Evolutionary conservation across 495 filamentous ascomycete genomes (phyloP).

Genomic region (Collariella sp.): DNA sequence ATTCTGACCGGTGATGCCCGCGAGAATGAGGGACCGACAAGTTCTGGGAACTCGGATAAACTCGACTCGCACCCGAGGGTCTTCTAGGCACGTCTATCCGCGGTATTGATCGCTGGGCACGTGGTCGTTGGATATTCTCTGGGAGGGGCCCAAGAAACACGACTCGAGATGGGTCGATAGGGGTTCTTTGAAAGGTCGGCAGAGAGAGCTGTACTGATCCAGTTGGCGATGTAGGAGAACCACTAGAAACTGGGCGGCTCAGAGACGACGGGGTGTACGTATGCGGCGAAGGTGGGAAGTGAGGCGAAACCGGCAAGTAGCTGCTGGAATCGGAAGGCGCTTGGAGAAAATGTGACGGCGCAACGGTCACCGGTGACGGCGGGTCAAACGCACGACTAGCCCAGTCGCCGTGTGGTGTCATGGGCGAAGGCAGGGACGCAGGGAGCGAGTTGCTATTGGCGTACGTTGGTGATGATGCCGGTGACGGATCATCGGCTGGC

Average conservation of each 20-base stretch:
- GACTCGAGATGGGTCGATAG: conserved; percentile 42
- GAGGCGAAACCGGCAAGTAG: conserved; percentile 32
- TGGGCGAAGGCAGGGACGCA: conserved; percentile 37
- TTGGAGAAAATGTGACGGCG: conserved; percentile 18
- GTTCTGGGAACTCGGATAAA: conserved; percentile 15
- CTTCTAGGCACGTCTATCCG: conserved; percentile 29
- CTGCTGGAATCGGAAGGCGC: conserved; percentile 20
- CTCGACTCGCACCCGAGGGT: conserved; percentile 11
- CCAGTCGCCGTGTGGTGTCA: conserved; percentile 38
- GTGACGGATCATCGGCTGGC: conserved; percentile 31
- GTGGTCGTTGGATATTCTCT: conserved; percentile 39
- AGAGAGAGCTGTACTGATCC: conserved; percentile 23
- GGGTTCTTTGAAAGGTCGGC: conserved; percentile 36
- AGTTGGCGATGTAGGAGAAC: conserved; percentile 24
- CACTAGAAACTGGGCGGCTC: conserved; percentile 28
- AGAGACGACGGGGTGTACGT: conserved; percentile 28
- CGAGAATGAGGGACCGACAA: conserved; percentile 9
- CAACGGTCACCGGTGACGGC: conserved; percentile 35
- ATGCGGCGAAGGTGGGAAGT: conserved; percentile 20
- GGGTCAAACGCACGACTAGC: conserved; percentile 29
- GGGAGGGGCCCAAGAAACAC: conserved; percentile 46
- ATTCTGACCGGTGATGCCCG: conserved; percentile 11
- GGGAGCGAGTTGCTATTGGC: conserved; percentile 31
- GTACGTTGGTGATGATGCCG: conserved; percentile 35
- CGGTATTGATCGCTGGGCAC: conserved; percentile 29